Conservation (phyloP, 2,329 filamentous ascomycete species). For the Cladosporium colombiae region DNA sequence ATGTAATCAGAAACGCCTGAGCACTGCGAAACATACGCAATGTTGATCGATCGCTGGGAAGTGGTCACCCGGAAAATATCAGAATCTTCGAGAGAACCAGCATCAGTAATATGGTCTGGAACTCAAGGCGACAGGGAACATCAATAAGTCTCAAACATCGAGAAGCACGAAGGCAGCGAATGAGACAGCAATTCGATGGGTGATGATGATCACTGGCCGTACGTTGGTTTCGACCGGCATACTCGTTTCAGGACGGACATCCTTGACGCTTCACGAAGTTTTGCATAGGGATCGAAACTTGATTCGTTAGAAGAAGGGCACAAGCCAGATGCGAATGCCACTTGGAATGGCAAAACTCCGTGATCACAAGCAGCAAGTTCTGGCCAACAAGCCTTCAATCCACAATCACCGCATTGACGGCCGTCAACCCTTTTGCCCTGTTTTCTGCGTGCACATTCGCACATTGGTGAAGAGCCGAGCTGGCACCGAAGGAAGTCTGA, state of each 20-base stretch:
- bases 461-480: slow-evolving; percentile 6
- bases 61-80: neutral
- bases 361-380: neutral
- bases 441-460: neutral
- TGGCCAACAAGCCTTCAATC: neutral
- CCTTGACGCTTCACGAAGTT: neutral
- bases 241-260: neutral
- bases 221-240: neutral
- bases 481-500: slow-evolving; percentile 7
- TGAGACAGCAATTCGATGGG: neutral
- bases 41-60: neutral
- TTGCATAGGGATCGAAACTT: neutral
- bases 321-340: no score
- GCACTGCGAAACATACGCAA: neutral
- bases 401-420: slow-evolving; percentile 1
- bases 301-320: neutral
- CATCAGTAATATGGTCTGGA: neutral
- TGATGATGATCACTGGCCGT: neutral
- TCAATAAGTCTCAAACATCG: slow-evolving; percentile 3
- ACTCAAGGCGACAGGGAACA: neutral
- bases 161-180: slow-evolving; percentile 5
- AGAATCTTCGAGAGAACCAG: slow-evolving; percentile 3
- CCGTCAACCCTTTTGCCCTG: neutral
- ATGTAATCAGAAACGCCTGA: neutral
- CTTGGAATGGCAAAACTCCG: slow-evolving; percentile 4